Base-by-base conservation (phyloP, 2,329 filamentous ascomycete species). In the Blumeriella jaapii region DNA sequence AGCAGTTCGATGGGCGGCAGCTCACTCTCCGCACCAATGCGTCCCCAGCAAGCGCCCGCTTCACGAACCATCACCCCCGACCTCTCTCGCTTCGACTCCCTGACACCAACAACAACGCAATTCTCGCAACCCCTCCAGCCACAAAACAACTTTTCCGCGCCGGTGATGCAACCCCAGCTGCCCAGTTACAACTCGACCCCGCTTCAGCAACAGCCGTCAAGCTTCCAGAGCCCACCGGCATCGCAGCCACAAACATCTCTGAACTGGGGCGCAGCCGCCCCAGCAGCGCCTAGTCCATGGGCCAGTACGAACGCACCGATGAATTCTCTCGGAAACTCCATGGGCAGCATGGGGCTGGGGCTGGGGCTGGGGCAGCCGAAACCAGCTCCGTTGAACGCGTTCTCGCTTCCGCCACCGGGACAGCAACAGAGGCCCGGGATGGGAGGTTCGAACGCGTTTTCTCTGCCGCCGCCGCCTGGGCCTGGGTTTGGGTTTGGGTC, bases 51-150 rank as follows among this genome's bases (percentile, higher is more conserved):
- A 31, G 44, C 34, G 13, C 45, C 49, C 39, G 35, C 31, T 12
- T 75, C 68, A 54, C 59, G 73, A 29, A 74, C 71, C 0, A 67
- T 76, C 17, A 74, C 71, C 1, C 72, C 73, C 0, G 73, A 78
- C 41, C 60, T 78, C 0, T 61, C 59, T 12, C 59, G 62, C 11
- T 73, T 78, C 44, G 63, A 68, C 30, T 51, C 69, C 12, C 61
- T 79, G 41, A 65, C 67, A 1, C 74, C 74, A 0, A 67, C 69
- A 3, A 61, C 67, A 10, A 78, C 74, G 1, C 74, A 80, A 53
- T 78, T 67, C 51, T 77, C 74, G 2, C 65, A 77, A 41, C 74
- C 74, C 0, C 41, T 57, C 17, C 54, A 58, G 31, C 54, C 55
- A 2, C 55, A 76, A 18, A 69, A 69, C 36, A 68, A 69, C 1